Evolutionary conservation across 2,329 filamentous ascomycete species (phyloP), one percentile per base, ranked within the genome.

Genomic region (Mollisia scopiformis): DNA sequence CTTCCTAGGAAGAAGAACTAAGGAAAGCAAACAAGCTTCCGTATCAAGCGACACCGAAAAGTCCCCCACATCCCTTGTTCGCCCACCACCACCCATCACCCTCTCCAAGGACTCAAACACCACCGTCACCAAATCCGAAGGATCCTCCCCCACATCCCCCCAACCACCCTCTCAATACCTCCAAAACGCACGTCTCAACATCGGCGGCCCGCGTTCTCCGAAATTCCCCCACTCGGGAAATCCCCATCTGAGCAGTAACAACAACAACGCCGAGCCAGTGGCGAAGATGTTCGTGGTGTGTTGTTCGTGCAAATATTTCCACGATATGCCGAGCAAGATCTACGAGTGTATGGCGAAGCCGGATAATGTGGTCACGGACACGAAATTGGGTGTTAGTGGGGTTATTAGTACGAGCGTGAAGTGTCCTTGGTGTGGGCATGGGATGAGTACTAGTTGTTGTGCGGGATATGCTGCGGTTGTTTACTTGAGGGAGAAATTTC

Each of bases 401-500:
- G 76, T 82, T 6, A 80, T 88, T 47, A 85, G 81, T 8, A 87
- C 86, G 65, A 84, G 82, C 69, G 84, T 89, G 27, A 84, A 83
- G 66, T 91, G 88, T 71, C 88, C 88, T 8, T 91, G 89, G 89
- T 92, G 89, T 72, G 79, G 79, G 46, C 89, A 92, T 75, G 82
- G 83, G 53, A 91, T 92, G 88, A 87, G 80, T 66, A 88, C 82
- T 14, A 77, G 76, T 60, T 92, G 89, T 75, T 92, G 89, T 72
- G 82, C 87, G 11, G 88, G 88, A 7, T 88, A 88, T 75, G 84
- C 86, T 11, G 85, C 88, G 1, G 80, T 88, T 47, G 83, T 92
- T 3, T 84, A 88, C 63, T 76, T 91, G 68, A 84, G 84, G 69
- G 87, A 91, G 73, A 83, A 84, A 62, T 72, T 88, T 54, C 85